Conservation (phyloP, 495 filamentous ascomycete genomes). For the Penicillium subrubescens region DNA sequence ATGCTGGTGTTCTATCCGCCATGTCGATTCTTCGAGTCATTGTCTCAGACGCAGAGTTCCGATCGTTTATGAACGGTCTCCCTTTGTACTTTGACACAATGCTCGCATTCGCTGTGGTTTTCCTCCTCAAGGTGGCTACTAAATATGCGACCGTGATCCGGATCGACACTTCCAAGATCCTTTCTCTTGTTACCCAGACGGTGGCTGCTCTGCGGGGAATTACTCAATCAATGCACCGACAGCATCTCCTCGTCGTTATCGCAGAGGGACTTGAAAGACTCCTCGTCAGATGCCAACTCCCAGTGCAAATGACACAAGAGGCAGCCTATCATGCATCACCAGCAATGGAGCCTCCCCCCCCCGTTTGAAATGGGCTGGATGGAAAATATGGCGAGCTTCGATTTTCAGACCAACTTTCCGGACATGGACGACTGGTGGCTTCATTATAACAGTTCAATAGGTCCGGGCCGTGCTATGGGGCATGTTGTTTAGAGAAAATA, state of each 20-base stretch:
- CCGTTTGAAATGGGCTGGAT: slow-evolving; percentile 30
- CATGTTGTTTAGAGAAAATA: slow-evolving; percentile 4
- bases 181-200: slow-evolving; percentile 31
- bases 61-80: slow-evolving; percentile 34
- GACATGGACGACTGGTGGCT: slow-evolving; percentile 32
- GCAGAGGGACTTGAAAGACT: slow-evolving; percentile 28
- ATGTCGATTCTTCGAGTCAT: slow-evolving; percentile 37
- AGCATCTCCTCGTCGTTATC: slow-evolving; percentile 33
- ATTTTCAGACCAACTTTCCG: slow-evolving; percentile 32
- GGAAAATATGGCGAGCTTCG: slow-evolving; percentile 36
- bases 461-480: neutral
- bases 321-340: slow-evolving; percentile 15
- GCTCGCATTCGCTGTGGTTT: slow-evolving; percentile 40
- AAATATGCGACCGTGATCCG: slow-evolving; percentile 25
- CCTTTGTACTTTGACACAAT: slow-evolving; percentile 40
- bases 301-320: slow-evolving; percentile 6
- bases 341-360: slow-evolving; percentile 12
- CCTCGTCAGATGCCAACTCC: slow-evolving; percentile 24
- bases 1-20: slow-evolving; percentile 31
- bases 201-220: slow-evolving; percentile 28
- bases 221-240: slow-evolving; percentile 29
- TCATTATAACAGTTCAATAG: slow-evolving; percentile 25
- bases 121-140: slow-evolving; percentile 38
- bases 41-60: slow-evolving; percentile 31
- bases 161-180: slow-evolving; percentile 32